Evolutionary conservation across 164 flowering plant species (phyloP), one percentile per base, ranked within the genome.

Genomic region (Vitis labrusca): DNA sequence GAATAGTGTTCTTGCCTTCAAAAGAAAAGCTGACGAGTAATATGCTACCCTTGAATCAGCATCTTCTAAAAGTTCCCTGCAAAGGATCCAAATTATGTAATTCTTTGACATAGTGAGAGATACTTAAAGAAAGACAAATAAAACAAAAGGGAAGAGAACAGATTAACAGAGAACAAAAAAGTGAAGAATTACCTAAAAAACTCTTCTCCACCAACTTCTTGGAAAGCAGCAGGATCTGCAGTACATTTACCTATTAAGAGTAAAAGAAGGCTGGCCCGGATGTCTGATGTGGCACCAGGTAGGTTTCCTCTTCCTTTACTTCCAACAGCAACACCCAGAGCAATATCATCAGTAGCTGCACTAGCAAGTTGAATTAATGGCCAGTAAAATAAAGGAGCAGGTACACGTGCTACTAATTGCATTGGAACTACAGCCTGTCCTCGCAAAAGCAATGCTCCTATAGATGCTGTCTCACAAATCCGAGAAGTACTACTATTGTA

Each of bases 281-380:
- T 93, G 70, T 96, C 99, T 30, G 99, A 92, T 55, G 95, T 83
- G 62, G 98, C 91, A 74, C 99, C 99, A 44, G 99, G 95, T 50
- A 90, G 74, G 79, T 91, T 93, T 63, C 97, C 99, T 73, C 94
- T 89, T 74, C 97, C 99, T 82, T 93, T 88, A 85, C 97, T 96
- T 68, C 99, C 99, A 69, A 96, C 99, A 73, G 99, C 93, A 71
- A 96, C 94, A 63, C 99, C 98, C 48, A 92, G 79, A 30, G 97
- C 90, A 67, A 93, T 88, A 76, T 93, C 88, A 75, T 96, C 99
- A 51, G 99, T 86, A 65, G 93, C 95, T 59, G 98, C 99, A 71
- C 92, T 86, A 75, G 99, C 99, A 74, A 96, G 97, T 78, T 96
- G 99, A 82, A 96, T 96, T 82, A 96, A 76, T 16, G 99, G 99